Evolutionary conservation across 2,329 filamentous ascomycete genomes (phyloP).

Genomic region (Ceratocystis lukuohia): DNA sequence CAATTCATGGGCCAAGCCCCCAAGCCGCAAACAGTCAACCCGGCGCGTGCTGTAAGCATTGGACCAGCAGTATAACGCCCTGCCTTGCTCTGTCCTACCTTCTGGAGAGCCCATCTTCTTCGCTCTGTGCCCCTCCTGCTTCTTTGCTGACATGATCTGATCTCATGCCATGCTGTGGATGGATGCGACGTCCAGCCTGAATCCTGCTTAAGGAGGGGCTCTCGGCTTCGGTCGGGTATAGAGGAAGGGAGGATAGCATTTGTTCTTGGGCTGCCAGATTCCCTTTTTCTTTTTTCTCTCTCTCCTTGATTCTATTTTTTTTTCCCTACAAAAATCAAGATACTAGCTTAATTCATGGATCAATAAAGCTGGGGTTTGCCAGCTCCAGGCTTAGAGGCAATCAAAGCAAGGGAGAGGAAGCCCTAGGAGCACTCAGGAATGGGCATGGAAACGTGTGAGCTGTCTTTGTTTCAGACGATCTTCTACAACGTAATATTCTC

Average conservation of each 20-base stretch:
- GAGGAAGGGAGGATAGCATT: background rate
- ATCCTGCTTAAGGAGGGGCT: background rate
- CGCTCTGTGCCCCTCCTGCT: background rate
- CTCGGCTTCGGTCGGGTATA: background rate
- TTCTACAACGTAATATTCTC: background rate
- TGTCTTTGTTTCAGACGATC: slow-evolving; percentile 1
- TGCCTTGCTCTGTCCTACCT: background rate
- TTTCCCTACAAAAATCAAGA: too few relatives aligned
- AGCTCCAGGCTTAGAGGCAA: background rate
- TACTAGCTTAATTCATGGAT: too few relatives aligned
- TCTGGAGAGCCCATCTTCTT: background rate
- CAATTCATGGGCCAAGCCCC: background rate
- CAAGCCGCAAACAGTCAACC: background rate
- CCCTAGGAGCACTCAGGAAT: background rate
- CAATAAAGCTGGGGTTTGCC: too few relatives aligned
- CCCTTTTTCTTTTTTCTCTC: background rate
- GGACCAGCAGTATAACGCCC: background rate
- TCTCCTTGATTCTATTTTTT: background rate
- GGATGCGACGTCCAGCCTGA: background rate
- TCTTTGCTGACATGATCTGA: background rate
- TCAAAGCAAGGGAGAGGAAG: background rate
- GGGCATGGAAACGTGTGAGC: slow-evolving; percentile 2
- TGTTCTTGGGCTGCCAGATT: background rate
- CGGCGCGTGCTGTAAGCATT: background rate
- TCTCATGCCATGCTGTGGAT: background rate